Base-by-base conservation (phyloP, 2,329 filamentous ascomycete species). In the Pseudogymnoascus sp. region DNA sequence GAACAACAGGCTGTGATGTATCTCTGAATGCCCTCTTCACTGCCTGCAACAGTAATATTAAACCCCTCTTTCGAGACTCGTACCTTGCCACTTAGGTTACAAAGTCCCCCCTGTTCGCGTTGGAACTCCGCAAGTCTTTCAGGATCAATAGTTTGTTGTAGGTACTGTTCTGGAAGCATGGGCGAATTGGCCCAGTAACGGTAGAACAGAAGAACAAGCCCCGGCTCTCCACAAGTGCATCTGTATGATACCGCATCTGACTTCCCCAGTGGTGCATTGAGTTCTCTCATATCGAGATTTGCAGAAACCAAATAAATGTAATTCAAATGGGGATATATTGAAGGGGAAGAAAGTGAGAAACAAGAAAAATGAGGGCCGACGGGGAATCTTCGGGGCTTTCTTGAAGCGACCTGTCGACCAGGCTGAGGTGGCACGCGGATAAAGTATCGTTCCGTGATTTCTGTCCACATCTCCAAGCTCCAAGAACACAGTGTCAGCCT, bases 31-130 rank as follows among this genome's bases (percentile, higher is more conserved):
- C 51, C 51, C 5, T 45, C 21, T 16, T 41, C 65, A 1, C 70
- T 70, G 2, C 73, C 73, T 2, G 67, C 73, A 3, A 75, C 66
- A 3, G 73, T 75, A 36, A 75, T 69, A 41, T 75, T 75, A 51
- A 73, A 75, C 1, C 73, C 73, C 64, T 75, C 73, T 28, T 65
- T 68, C 1, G 70, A 70, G 14, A 74, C 51, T 2, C 73, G 68
- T 10, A 74, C 68, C 43, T 75, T 75, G 4, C 73, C 73, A 37
- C 68, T 69, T 3, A 75, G 57, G 2, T 57, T 37, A 16, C 67
- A 64, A 28, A 63, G 67, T 5, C 61, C 16, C 4, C 70, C 69
- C 11, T 67, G 37, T 7, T 25, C 60, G 39, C 60, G 64, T 28
- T 75, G 72, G 31, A 71, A 74, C n/a, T 36, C 16, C 28, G 67